phyloP scores from a whole-genome alignment of 2,329 filamentous ascomycete genomes.

The Colletotrichum tropicale region DNA sequence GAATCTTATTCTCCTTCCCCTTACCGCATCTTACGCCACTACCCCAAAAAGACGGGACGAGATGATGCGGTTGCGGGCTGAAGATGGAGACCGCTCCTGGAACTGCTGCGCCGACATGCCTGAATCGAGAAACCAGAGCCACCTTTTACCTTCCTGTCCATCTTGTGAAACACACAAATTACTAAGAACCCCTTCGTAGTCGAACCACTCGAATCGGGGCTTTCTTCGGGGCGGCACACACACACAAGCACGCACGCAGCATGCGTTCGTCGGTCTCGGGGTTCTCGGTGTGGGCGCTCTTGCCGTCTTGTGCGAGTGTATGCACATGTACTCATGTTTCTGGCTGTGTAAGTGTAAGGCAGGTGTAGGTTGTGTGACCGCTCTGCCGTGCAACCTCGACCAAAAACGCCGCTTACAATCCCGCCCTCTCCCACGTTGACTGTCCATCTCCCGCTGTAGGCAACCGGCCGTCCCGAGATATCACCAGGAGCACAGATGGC shows the following conservation, averaged over 20 bases:
- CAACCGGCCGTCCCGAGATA: not conserved
- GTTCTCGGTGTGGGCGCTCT: not conserved
- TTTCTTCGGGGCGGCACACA: not conserved
- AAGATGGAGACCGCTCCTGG: not conserved
- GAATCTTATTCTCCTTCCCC: not conserved
- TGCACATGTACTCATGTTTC: not conserved
- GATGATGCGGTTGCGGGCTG: not conserved
- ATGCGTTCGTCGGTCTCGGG: not conserved
- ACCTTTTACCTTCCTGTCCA: not conserved
- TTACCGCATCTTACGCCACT: not conserved
- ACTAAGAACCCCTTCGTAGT: not conserved
- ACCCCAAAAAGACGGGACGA: not conserved
- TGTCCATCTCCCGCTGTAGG: not conserved
- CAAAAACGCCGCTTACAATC: not conserved
- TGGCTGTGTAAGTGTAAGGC: not conserved
- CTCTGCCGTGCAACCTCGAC: not conserved
- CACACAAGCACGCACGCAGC: not conserved
- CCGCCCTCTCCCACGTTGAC: not conserved
- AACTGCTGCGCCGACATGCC: not conserved
- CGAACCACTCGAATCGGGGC: not conserved
- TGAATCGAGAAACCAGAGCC: not conserved
- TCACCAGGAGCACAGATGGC: not conserved
- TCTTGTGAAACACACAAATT: not conserved
- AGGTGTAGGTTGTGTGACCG: not conserved
- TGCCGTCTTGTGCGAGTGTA: not conserved